Evolutionary conservation across 2,329 filamentous ascomycete genomes (phyloP).

Genomic region (Hypoxylon sp.): DNA sequence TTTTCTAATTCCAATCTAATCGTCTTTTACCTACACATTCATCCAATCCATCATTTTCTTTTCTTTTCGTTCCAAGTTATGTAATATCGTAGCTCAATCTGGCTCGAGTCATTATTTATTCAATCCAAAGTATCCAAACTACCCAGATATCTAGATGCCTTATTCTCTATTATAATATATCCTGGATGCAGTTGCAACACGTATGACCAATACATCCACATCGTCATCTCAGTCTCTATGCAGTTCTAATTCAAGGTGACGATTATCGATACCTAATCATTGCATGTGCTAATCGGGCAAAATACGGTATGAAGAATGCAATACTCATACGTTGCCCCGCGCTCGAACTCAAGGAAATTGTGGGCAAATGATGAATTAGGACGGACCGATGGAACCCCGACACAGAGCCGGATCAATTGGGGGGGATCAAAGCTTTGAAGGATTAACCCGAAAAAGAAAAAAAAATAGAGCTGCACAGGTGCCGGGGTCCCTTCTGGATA

Average conservation of each 20-base stretch:
- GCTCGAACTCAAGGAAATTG: conserved; percentile 21
- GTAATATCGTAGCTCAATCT: neutral
- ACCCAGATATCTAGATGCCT: neutral
- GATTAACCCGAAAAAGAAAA: conserved; percentile 44
- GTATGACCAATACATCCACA: conserved; percentile 3
- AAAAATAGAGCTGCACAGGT: conserved; percentile 20
- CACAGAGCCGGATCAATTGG: conserved; percentile 46
- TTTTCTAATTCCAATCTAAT: conserved; percentile 8
- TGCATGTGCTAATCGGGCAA: conserved; percentile 33
- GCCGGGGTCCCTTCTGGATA: conserved; percentile 28
- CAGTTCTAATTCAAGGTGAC: neutral
- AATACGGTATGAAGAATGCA: conserved; percentile 36
- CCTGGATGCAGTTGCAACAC: neutral
- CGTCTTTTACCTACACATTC: conserved; percentile 1
- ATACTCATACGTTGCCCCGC: conserved; percentile 47
- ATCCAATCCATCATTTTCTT: conserved; percentile 2
- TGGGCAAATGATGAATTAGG: conserved; percentile 28
- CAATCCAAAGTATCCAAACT: neutral
- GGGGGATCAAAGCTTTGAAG: conserved; percentile 35
- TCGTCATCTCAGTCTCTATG: neutral
- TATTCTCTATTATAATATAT: neutral
- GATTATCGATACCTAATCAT: conserved; percentile 13
- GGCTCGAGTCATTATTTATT: neutral
- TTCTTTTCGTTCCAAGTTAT: neutral
- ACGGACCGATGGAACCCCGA: conserved; percentile 37